Evolutionary conservation across 192 early-diverging fungal genomes (phyloP).

Genomic region (Borealophlyctis nickersoniae): DNA sequence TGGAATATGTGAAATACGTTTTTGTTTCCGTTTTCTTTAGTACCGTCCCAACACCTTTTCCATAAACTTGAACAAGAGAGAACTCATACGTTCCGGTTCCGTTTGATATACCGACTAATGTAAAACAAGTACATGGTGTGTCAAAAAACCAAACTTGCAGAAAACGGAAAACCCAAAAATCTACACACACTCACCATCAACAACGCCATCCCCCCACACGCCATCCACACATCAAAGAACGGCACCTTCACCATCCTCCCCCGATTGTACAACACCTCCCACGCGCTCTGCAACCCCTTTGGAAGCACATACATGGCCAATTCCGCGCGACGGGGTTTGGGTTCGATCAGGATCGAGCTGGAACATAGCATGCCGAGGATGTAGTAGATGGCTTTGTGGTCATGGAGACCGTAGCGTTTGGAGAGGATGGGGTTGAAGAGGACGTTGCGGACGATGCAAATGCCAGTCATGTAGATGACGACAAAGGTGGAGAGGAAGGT

Average conservation of each 20-base stretch:
- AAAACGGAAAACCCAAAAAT: background rate
- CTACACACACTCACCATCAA: slow-evolving; percentile 58
- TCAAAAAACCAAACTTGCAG: background rate
- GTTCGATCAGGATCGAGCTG: slow-evolving; percentile 65
- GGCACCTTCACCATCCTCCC: slow-evolving; percentile 55
- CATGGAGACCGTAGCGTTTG: too few relatives aligned
- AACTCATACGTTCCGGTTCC: slow-evolving; percentile 40
- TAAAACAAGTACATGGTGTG: slow-evolving; percentile 4
- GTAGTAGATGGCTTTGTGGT: slow-evolving; percentile 66
- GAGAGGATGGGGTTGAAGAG: slow-evolving; percentile 28
- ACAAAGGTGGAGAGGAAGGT: slow-evolving; percentile 67
- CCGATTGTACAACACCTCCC: slow-evolving; percentile 62
- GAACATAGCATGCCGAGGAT: slow-evolving; percentile 57
- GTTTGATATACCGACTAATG: slow-evolving; percentile 36
- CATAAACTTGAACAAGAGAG: slow-evolving; percentile 44
- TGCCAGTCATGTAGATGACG: slow-evolving; percentile 60
- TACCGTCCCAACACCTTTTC: slow-evolving; percentile 40
- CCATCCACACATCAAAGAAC: slow-evolving; percentile 62
- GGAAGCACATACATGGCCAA: slow-evolving; percentile 78
- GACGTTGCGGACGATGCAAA: slow-evolving; percentile 66
- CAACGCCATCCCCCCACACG: slow-evolving; percentile 62
- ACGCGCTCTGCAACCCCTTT: slow-evolving; percentile 65
- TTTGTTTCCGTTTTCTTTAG: too few relatives aligned
- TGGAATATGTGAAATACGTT: too few relatives aligned
- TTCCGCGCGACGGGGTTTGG: slow-evolving; percentile 63